Evolutionary conservation across 2,329 filamentous ascomycete genomes (phyloP).

Genomic region (Ascocoryne sarcoides): DNA sequence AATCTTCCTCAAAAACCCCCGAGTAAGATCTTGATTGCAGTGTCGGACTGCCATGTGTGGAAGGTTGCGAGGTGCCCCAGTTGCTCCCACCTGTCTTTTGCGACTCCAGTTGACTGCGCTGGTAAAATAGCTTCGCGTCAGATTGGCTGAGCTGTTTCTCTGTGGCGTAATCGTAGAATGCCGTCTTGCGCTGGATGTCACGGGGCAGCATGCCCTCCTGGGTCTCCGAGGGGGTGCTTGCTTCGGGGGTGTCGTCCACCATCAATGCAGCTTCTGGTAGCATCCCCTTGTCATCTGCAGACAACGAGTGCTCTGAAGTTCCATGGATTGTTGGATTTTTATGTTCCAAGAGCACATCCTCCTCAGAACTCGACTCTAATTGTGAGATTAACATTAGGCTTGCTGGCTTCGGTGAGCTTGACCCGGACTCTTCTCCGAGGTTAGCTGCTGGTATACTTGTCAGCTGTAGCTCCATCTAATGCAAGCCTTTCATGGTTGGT

Average conservation of each 20-base stretch:
- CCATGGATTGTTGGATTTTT: too few relatives aligned
- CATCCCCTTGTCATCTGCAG: conserved; percentile 15
- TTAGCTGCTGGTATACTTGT: too few relatives aligned
- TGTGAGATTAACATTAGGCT: neutral
- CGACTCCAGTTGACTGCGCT: conserved; percentile 63
- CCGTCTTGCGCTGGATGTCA: conserved; percentile 61
- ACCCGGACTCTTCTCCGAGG: neutral
- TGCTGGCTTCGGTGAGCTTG: neutral
- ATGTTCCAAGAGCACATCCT: too few relatives aligned
- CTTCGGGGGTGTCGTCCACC: conserved; percentile 18
- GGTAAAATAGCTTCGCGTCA: conserved; percentile 94
- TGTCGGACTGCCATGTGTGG: conserved; percentile 23
- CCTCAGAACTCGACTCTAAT: conserved; percentile 6
- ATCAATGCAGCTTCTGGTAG: conserved; percentile 24
- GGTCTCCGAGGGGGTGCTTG: conserved; percentile 5
- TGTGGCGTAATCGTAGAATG: conserved; percentile 86
- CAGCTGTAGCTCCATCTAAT: too few relatives aligned
- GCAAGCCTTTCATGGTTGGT: too few relatives aligned
- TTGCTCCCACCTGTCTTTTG: conserved; percentile 27
- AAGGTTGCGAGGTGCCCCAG: conserved; percentile 25
- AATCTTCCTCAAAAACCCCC: conserved; percentile 18
- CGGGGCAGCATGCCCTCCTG: conserved; percentile 46
- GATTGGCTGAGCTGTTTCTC: conserved; percentile 92
- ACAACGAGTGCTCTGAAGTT: too few relatives aligned
- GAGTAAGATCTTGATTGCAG: conserved; percentile 21